phyloP scores from a whole-genome alignment of 768 basidiomycete genomes.

The Flagelloscypha sp. region DNA sequence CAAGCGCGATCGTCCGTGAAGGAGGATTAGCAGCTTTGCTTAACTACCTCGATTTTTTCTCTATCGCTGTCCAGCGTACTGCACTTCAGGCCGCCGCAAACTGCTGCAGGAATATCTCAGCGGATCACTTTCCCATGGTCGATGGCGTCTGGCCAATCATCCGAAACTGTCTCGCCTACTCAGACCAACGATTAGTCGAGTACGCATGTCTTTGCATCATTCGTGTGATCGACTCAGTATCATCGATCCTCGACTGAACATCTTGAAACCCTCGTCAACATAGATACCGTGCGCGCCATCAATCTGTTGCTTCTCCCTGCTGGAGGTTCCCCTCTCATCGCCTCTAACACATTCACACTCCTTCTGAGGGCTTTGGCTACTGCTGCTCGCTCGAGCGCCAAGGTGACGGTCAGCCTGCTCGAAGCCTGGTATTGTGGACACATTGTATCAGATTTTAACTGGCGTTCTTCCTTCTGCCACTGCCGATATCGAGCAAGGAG shows the following conservation, averaged over 20 bases:
- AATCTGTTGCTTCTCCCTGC: constrained; percentile 80
- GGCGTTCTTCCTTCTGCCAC: constrained; percentile 76
- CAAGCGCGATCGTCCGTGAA: constrained; percentile 91
- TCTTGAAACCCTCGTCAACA: constrained; percentile 79
- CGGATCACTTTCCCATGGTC: constrained; percentile 87
- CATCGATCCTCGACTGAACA: constrained; percentile 77
- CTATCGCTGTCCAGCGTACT: constrained; percentile 93
- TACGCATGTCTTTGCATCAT: constrained; percentile 93
- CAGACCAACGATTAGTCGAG: constrained; percentile 96
- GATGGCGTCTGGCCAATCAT: constrained; percentile 88
- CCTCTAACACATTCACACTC: constrained; percentile 81
- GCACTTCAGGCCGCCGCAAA: constrained; percentile 95
- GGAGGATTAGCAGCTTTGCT: constrained; percentile 89
- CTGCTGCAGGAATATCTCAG: constrained; percentile 86
- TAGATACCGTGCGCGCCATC: constrained; percentile 71
- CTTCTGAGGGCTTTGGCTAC: constrained; percentile 82
- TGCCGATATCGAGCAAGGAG: constrained; percentile 52
- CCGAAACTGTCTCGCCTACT: constrained; percentile 83
- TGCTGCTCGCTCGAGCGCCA: constrained; percentile 80
- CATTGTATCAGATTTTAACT: constrained; percentile 89
- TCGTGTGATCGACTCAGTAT: constrained; percentile 87
- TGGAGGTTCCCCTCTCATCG: constrained; percentile 79
- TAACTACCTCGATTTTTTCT: constrained; percentile 97
- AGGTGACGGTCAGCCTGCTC: constrained; percentile 76
- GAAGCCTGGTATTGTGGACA: constrained; percentile 91